Conservation (phyloP, 352 stramenopile species). For the Globisporangium mamillatum region DNA sequence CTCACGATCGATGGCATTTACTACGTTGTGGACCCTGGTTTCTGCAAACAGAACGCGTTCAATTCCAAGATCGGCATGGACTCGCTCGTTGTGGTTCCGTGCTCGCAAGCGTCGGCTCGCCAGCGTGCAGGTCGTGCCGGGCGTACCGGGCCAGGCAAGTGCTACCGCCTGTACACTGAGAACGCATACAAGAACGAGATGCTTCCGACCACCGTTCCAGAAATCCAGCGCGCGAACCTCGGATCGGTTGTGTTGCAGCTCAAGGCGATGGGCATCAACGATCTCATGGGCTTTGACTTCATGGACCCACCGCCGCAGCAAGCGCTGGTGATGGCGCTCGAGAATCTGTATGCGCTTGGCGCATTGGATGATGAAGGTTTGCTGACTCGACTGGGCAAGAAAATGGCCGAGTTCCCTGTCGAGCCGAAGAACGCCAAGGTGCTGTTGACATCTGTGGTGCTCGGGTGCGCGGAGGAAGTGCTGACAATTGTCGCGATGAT, state of each 20-base stretch:
- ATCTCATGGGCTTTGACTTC: slow-evolving; percentile 99
- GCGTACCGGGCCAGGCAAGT: slow-evolving; percentile 98
- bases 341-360: slow-evolving; percentile 97
- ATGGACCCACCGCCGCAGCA: slow-evolving; percentile 98
- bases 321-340: slow-evolving; percentile 96
- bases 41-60: slow-evolving; percentile 99
- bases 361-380: slow-evolving; percentile 97
- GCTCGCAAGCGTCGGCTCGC: slow-evolving; percentile 96
- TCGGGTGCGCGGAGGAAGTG: slow-evolving; percentile 98
- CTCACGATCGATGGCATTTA: slow-evolving; percentile 99
- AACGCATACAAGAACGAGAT: slow-evolving; percentile 97
- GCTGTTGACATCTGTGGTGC: slow-evolving; percentile 96
- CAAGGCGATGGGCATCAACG: slow-evolving; percentile 99
- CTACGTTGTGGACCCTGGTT: slow-evolving; percentile 93
- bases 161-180: slow-evolving; percentile 99
- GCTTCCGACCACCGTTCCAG: slow-evolving; percentile 96
- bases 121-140: slow-evolving; percentile 97
- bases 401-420: slow-evolving; percentile 99
- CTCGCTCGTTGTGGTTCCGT: slow-evolving; percentile 98
- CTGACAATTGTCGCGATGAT: slow-evolving; percentile 99
- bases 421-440: slow-evolving; percentile 99
- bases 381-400: slow-evolving; percentile 92
- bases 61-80: slow-evolving; percentile 99
- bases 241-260: slow-evolving; percentile 98
- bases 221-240: slow-evolving; percentile 99